These are phyloP conservation scores for Brettanomyces naardenensis DNA, from an alignment of 805 yeast species.

Conservation along the genomic window DNA sequence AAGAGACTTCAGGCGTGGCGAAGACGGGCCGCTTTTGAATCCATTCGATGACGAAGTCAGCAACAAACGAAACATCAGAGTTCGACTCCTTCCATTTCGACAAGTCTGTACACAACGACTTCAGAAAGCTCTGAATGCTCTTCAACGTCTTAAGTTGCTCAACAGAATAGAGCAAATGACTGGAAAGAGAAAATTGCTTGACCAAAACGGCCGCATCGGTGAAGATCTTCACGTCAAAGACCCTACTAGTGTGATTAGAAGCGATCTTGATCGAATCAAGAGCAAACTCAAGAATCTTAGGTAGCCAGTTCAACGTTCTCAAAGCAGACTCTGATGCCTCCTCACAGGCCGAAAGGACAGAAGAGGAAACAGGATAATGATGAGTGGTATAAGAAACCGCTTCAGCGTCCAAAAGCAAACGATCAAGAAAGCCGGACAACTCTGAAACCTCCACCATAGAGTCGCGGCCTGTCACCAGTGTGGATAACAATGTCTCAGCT, in stretches of 20 bases:
- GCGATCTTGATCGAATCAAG: slow-evolving; percentile 11
- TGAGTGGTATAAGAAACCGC: slow-evolving; percentile 2
- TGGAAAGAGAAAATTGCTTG: slow-evolving; percentile 3
- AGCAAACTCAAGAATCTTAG: slow-evolving; percentile 31
- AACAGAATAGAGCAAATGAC: slow-evolving; percentile 10
- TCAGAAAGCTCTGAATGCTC: slow-evolving; percentile 16
- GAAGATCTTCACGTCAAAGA: slow-evolving; percentile 11
- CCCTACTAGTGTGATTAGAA: slow-evolving; percentile 3
- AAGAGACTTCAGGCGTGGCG: neutral
- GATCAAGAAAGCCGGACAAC: slow-evolving; percentile 6
- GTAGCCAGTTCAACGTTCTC: slow-evolving; percentile 24
- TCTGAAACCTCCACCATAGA: slow-evolving; percentile 32
- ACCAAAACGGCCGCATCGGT: slow-evolving; percentile 21
- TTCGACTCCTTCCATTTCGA: slow-evolving; percentile 28
- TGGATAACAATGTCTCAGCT: slow-evolving; percentile 59
- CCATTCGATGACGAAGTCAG: slow-evolving; percentile 43
- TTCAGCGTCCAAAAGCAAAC: slow-evolving; percentile 6
- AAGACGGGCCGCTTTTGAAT: slow-evolving; percentile 14
- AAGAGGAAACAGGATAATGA: slow-evolving; percentile 1
- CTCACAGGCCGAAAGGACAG: neutral
- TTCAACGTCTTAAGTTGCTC: slow-evolving; percentile 12
- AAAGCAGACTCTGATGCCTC: slow-evolving; percentile 2
- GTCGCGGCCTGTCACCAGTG: slow-evolving; percentile 45
- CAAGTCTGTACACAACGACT: slow-evolving; percentile 23
- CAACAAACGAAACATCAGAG: slow-evolving; percentile 34